Conservation (phyloP, 805 yeast genomes). For the Yamadazyma nakazawae region DNA sequence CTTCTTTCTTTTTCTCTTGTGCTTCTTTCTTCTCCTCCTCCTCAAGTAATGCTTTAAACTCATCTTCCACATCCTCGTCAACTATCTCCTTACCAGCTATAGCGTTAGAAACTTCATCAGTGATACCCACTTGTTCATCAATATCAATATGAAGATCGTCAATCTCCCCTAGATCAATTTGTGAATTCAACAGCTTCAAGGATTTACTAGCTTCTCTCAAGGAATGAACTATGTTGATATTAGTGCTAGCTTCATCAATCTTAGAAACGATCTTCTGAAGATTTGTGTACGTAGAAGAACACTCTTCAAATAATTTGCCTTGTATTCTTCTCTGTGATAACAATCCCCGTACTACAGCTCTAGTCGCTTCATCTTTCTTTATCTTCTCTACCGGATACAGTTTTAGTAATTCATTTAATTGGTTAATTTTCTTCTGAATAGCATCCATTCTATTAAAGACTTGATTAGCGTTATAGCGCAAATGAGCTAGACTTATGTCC, state of each 20-base stretch:
- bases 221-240: slow-evolving; percentile 22
- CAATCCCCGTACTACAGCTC: slow-evolving; percentile 15
- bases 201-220: slow-evolving; percentile 24
- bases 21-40: slow-evolving; percentile 12
- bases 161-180: slow-evolving; percentile 24
- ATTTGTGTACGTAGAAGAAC: slow-evolving; percentile 15
- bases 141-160: slow-evolving; percentile 26
- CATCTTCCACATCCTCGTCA: slow-evolving; percentile 31
- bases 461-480: slow-evolving; percentile 21
- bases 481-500: slow-evolving; percentile 29
- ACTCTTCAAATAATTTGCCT: slow-evolving; percentile 2
- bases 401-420: slow-evolving; percentile 17
- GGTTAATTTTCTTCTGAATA: slow-evolving; percentile 13
- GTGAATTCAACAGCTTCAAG: slow-evolving; percentile 26
- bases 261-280: slow-evolving; percentile 24
- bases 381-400: slow-evolving; percentile 10
- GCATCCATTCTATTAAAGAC: slow-evolving; percentile 19
- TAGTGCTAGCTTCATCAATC: slow-evolving; percentile 35
- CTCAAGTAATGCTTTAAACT: slow-evolving; percentile 21
- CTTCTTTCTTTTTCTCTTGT: background rate
- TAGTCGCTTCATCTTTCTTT: slow-evolving; percentile 15
- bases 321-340: slow-evolving; percentile 7
- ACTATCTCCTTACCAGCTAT: slow-evolving; percentile 14
- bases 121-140: slow-evolving; percentile 25
- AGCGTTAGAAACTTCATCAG: slow-evolving; percentile 27